Evolutionary conservation across 164 flowering plant genomes (phyloP), one percentile per base, ranked within the genome.

Genomic region (Platanus orientalis): DNA sequence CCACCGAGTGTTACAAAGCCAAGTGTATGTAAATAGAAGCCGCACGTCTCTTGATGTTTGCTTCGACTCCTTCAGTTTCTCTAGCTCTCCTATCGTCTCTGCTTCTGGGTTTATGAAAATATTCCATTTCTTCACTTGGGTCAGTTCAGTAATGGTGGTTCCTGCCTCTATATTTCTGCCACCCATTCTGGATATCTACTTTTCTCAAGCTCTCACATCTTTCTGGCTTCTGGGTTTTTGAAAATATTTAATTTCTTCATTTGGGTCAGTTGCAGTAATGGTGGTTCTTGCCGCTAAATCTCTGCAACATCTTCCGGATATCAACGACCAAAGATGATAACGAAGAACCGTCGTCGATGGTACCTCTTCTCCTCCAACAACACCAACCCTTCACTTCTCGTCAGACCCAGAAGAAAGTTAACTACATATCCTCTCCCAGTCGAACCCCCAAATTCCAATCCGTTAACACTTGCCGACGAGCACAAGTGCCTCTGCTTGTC

Each of bases 401-500:
- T 26, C 42, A 27, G 5, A 42, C 32, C 25, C 26, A 27, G 45
- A 44, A 56, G 44, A 45, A 50, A 27, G 24, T 52, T 62, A 26
- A 7, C 68, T 0, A 69, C 79, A 24, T 67, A 56, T 58, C 59
- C 78, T 64, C 54, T 74, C 29, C 76, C 76, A 28, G 19, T 58
- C 24, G 77, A 79, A 27, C 64, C 74, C 7, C 40, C 69, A n/a
- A 14, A 27, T 5, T 23, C 55, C 24, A 52, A 75, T 12, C n/a
- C 27, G 29, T 42, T 66, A 21, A 4, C 73, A 16, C 0, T 21
- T 32, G 11, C 66, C 28, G 26, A 6, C 26, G 73, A 82, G 54
- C 81, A 78, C 57, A 69, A 53, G 21, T 24, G 53, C 59, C 62
- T 65, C 19, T 77, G 80, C 66, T 32, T 79, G 26, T 74, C 76